Evolutionary conservation across 306 rosid genomes (phyloP).

Genomic region (Medicago ruthenica): DNA sequence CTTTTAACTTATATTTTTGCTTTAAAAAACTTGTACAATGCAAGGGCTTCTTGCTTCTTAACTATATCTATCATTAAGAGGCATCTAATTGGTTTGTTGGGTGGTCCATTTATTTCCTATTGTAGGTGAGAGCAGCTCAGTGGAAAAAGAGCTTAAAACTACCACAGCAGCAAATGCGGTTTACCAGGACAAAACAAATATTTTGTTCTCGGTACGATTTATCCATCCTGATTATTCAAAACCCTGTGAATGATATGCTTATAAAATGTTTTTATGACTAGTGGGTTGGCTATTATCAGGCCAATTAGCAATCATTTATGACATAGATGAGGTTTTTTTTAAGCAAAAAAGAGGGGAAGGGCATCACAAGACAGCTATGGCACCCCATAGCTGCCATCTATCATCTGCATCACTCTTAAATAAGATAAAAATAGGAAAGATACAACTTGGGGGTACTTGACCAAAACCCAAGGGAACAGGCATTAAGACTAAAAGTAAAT

Average conservation of each 20-base stretch:
- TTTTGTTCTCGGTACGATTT: constrained; percentile 82
- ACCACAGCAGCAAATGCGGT: constrained; percentile 83
- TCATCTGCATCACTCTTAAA: too few species aligned
- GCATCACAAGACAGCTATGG: too few species aligned
- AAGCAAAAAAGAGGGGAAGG: too few species aligned
- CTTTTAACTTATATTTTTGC: not conserved
- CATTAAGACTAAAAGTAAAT: too few species aligned
- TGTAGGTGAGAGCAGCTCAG: constrained; percentile 96
- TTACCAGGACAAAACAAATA: constrained; percentile 98
- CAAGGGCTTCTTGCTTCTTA: not conserved
- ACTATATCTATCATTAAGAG: constrained; percentile 14
- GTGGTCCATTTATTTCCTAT: constrained; percentile 32
- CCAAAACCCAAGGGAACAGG: too few species aligned
- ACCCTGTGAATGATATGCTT: constrained; percentile 27
- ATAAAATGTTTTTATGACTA: constrained; percentile 27
- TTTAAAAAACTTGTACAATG: not conserved
- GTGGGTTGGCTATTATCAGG: constrained; percentile 11
- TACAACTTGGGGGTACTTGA: too few species aligned
- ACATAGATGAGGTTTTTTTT: not conserved
- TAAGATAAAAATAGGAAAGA: too few species aligned
- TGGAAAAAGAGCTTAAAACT: constrained; percentile 82
- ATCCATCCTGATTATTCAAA: constrained; percentile 35
- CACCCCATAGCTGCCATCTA: too few species aligned
- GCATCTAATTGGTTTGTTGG: constrained; percentile 29
- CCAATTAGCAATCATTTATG: constrained; percentile 17